phyloP scores from a whole-genome alignment of 805 yeast species.

The Teunomyces lycoperdinae region DNA sequence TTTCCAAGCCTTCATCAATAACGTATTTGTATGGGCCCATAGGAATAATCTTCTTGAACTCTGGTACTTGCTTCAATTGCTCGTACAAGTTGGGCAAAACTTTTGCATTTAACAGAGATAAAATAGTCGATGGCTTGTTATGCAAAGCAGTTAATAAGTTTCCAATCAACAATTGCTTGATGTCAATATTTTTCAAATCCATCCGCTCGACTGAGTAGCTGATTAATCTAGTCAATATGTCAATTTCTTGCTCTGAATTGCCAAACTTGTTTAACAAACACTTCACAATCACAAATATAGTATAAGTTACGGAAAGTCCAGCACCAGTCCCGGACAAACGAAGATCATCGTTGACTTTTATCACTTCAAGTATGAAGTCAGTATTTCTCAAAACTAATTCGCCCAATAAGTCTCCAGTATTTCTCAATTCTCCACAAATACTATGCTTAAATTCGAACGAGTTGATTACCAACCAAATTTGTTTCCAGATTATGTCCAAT shows the following conservation, averaged over 20 bases:
- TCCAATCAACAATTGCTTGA: conserved; percentile 58
- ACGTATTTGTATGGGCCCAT: conserved; percentile 88
- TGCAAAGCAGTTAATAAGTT: conserved; percentile 60
- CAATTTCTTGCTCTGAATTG: conserved; percentile 9
- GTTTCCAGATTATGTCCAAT: conserved; percentile 23
- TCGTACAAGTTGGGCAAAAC: conserved; percentile 51
- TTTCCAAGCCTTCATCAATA: conserved; percentile 73
- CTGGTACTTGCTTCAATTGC: conserved; percentile 54
- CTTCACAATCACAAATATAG: conserved; percentile 33
- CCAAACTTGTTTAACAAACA: conserved; percentile 21
- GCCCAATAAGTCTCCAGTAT: conserved; percentile 36
- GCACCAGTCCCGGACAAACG: background rate
- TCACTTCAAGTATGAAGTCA: conserved; percentile 15
- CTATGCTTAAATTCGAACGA: conserved; percentile 14
- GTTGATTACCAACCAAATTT: conserved; percentile 18
- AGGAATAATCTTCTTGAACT: conserved; percentile 61
- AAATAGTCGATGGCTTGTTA: conserved; percentile 48
- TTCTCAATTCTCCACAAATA: conserved; percentile 25
- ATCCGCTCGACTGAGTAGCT: conserved; percentile 19
- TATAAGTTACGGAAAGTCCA: conserved; percentile 19
- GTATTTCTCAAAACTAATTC: conserved; percentile 18
- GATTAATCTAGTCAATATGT: conserved; percentile 14
- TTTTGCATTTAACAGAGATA: conserved; percentile 39
- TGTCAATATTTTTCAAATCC: conserved; percentile 39
- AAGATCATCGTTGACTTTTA: conserved; percentile 3